Evolutionary conservation across 352 stramenopile species (phyloP).

Genomic region (Pythium biforme): DNA sequence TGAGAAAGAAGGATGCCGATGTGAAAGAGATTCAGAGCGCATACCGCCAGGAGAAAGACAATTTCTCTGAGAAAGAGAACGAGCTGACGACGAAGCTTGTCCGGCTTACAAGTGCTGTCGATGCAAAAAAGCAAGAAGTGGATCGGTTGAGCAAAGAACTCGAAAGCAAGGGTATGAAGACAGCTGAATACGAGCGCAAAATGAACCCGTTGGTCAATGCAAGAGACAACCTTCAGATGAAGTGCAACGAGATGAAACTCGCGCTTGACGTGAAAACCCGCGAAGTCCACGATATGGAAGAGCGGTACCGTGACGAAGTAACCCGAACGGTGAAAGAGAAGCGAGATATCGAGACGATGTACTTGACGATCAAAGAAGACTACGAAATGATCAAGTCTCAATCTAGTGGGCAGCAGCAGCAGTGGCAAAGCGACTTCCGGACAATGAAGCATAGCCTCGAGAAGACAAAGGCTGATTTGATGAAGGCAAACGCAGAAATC

Average conservation of each 20-base stretch:
- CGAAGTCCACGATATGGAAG: slow-evolving; percentile 53
- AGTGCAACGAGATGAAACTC: slow-evolving; percentile 56
- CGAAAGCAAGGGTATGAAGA: slow-evolving; percentile 42
- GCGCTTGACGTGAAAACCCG: slow-evolving; percentile 46
- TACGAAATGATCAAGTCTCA: slow-evolving; percentile 43
- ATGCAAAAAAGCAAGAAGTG: slow-evolving; percentile 62
- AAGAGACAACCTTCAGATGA: slow-evolving; percentile 56
- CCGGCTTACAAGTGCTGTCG: slow-evolving; percentile 32
- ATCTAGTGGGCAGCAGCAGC: slow-evolving; percentile 34
- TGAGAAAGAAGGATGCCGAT: slow-evolving; percentile 42
- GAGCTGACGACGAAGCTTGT: slow-evolving; percentile 34
- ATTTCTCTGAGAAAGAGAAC: slow-evolving; percentile 32
- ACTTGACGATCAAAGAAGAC: slow-evolving; percentile 53
- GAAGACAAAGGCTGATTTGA: slow-evolving; percentile 53
- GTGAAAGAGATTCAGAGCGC: slow-evolving; percentile 35
- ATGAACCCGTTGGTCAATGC: slow-evolving; percentile 41
- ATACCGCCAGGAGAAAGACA: slow-evolving; percentile 30
- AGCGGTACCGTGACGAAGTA: slow-evolving; percentile 50
- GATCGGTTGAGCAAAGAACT: slow-evolving; percentile 56
- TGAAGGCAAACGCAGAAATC: slow-evolving; percentile 41
- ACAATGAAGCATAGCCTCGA: slow-evolving; percentile 51
- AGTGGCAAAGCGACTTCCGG: slow-evolving; percentile 47
- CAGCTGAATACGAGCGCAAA: slow-evolving; percentile 62
- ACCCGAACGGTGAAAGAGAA: slow-evolving; percentile 48
- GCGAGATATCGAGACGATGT: slow-evolving; percentile 49